Base-by-base conservation (phyloP, 345 rosid genomes). In the Raphanus sativus region DNA sequence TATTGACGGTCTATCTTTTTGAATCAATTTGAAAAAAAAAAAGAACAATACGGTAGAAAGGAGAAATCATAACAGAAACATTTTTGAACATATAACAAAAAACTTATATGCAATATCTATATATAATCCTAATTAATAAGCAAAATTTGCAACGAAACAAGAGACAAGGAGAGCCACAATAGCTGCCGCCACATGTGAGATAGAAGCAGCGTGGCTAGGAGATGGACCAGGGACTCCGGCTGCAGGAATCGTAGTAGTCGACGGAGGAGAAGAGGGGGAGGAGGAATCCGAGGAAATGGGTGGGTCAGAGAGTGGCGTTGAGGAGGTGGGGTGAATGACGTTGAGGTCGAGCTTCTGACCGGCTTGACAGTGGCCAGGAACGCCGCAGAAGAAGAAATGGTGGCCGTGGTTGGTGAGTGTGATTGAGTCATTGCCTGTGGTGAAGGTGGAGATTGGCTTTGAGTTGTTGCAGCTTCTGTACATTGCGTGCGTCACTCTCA, bases 311-410 rank as follows among this genome's bases (percentile, higher is more conserved):
- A 88, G 36, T 11, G 88, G 83, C 12, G 81, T 15, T 2, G 90
- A 83, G 32, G 97, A 77, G 5, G 69, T 26, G 0, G 77, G 25
- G 8, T 81, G 87, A 17, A 81, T 85, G 17, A 95, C 94, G 65
- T 93, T 87, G 42, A 95, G 85, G 84, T 93, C 98, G 3, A 95
- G 90, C 83, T 91, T 95, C 82, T 93, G 99, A 2, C 99, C 97
- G 4, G 88, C 83, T 34, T 81, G 92, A 73, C 98, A 93, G 54
- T 95, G 99, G 59, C 99, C 98, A 0, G 97, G 98, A 64, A 90
- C 91, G 2, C 97, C 98, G 29, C 98, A 93, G 80, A 95, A 80
- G 69, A 88, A 95, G 81, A n/a, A 92, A 76, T 95, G 96, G 84
- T 95, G 99, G 67, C 98, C 93, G 10, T 78, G 85, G 24, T 82